Conservation (phyloP, 2,329 filamentous ascomycete genomes). For the Cladobotryum mycophilum region DNA sequence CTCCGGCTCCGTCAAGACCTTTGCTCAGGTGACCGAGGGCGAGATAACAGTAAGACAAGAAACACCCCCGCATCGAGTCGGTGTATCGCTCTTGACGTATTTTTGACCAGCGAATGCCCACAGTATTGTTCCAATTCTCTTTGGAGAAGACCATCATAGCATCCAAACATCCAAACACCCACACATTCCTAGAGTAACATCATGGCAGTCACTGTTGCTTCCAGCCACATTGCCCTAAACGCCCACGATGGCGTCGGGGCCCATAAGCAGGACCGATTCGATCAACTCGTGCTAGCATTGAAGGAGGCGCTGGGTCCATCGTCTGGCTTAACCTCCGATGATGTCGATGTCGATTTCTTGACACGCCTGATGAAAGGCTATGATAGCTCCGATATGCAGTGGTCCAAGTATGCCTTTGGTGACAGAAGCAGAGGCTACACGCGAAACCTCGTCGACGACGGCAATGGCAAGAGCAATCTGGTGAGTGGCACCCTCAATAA, state of each 20-base stretch:
- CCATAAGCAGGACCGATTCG: slow-evolving; percentile 44
- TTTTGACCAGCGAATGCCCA: not conserved
- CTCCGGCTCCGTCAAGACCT: slow-evolving; percentile 1
- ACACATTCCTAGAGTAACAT: slow-evolving; percentile 8
- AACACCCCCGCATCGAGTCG: slow-evolving; percentile 22
- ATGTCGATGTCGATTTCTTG: slow-evolving; percentile 70
- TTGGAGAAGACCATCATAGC: slow-evolving; percentile 3
- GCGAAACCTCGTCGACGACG: slow-evolving; percentile 81
- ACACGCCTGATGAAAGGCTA: slow-evolving; percentile 70
- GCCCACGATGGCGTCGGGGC: slow-evolving; percentile 18
- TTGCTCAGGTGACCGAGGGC: slow-evolving; percentile 15
- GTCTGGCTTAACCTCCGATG: slow-evolving; percentile 74
- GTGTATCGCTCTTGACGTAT: slow-evolving; percentile 18
- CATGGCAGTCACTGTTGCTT: slow-evolving; percentile 32
- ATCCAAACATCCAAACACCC: not conserved
- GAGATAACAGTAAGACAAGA: slow-evolving; percentile 12
- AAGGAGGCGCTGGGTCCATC: slow-evolving; percentile 70
- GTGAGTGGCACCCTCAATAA: slow-evolving; percentile 37
- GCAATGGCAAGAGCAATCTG: slow-evolving; percentile 73
- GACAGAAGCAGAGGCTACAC: slow-evolving; percentile 70
- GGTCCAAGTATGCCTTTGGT: slow-evolving; percentile 69
- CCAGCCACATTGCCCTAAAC: slow-evolving; percentile 18
- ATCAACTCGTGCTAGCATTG: slow-evolving; percentile 65
- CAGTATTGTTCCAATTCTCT: not conserved
- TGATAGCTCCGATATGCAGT: slow-evolving; percentile 60